These are phyloP conservation scores for Chlamydomonas sp. DNA, from an alignment of 139 green algal genomes.

Conservation along the genomic window DNA sequence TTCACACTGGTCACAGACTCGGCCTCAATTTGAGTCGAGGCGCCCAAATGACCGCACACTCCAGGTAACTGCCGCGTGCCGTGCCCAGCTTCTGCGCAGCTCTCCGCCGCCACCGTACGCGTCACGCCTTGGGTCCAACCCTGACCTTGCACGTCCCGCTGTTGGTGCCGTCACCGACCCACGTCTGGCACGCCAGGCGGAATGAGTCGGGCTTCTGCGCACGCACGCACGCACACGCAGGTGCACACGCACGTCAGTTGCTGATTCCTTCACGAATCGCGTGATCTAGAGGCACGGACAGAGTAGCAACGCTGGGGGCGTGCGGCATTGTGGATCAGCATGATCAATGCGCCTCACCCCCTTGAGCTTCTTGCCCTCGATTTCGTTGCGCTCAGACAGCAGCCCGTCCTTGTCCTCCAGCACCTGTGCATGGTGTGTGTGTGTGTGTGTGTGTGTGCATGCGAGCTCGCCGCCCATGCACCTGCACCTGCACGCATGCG, in stretches of 20 bases:
- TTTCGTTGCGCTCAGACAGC: constrained; percentile 35
- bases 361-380: constrained; percentile 49
- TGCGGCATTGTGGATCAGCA: not conserved
- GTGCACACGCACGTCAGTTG: too few species aligned
- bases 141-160: constrained; percentile 33
- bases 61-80: too few species aligned
- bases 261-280: too few species aligned
- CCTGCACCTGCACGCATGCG: not conserved
- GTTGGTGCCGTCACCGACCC: constrained; percentile 51
- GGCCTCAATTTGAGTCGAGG: too few species aligned
- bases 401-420: constrained; percentile 35
- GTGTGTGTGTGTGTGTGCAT: not conserved
- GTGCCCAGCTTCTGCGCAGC: too few species aligned
- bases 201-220: constrained; percentile 37
- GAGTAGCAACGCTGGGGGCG: not conserved
- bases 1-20: too few species aligned
- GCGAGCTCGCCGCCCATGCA: not conserved
- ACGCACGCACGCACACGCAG: too few species aligned
- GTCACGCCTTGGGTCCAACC: constrained; percentile 41
- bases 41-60: too few species aligned
- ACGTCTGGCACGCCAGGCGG: constrained; percentile 52
- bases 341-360: constrained; percentile 22
- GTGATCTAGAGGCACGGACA: constrained; percentile 14
- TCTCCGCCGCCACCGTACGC: too few species aligned
- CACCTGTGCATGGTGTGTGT: constrained; percentile 22